Conservation (phyloP, 208 protist species). For the Acanthamoeba royreba region DNA sequence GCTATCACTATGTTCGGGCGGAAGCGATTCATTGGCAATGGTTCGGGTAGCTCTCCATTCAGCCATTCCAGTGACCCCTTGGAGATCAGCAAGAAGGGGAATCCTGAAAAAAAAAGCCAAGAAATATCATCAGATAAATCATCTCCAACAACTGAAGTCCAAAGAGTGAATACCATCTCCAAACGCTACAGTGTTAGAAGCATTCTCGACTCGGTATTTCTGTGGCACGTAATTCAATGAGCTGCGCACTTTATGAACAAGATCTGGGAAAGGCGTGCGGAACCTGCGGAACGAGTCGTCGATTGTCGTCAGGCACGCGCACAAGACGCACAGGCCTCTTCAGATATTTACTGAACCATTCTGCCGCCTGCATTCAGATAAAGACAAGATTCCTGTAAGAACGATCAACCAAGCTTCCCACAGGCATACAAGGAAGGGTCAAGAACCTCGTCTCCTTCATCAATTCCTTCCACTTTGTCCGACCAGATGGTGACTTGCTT, state of each 20-base stretch:
- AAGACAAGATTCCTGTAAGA: too few species aligned
- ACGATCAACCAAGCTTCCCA: too few species aligned
- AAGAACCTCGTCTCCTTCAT: neutral
- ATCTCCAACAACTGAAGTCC: too few species aligned
- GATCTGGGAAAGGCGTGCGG: neutral
- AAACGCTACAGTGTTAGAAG: neutral
- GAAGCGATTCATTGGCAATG: neutral
- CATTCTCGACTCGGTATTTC: neutral
- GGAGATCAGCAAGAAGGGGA: neutral
- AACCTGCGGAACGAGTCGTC: neutral
- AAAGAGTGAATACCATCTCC: neutral
- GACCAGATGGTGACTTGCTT: neutral
- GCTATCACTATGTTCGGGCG: slow-evolving; percentile 28
- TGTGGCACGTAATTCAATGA: neutral
- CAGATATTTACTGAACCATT: slow-evolving; percentile 21
- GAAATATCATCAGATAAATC: neutral
- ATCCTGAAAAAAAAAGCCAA: neutral
- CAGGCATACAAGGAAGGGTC: too few species aligned
- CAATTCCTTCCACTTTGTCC: neutral
- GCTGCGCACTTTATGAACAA: too few species aligned
- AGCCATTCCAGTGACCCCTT: neutral
- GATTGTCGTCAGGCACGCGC: neutral
- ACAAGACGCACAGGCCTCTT: neutral
- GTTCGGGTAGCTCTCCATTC: neutral
- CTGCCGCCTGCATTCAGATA: neutral